These are phyloP conservation scores for Eutypella sp. DNA, from an alignment of 2,329 filamentous ascomycete genomes.

Conservation along the genomic window DNA sequence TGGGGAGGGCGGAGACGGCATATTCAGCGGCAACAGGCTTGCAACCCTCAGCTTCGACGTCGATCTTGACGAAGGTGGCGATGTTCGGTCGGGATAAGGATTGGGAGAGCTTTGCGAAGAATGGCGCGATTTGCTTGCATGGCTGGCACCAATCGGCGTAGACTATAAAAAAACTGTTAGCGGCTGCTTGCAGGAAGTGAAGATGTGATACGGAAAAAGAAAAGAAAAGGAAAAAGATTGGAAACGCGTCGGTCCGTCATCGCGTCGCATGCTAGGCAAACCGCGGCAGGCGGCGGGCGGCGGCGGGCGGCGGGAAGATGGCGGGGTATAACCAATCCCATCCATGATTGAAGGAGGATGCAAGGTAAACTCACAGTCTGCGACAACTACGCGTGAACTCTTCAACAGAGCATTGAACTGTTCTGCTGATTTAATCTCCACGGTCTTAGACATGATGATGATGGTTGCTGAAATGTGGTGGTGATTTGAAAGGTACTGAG, in stretches of 20 bases:
- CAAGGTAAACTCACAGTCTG: constrained; percentile 66
- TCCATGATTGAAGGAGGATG: neutral
- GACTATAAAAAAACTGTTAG: constrained; percentile 48
- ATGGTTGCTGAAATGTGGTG: too few relatives aligned
- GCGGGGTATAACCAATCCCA: constrained; percentile 19
- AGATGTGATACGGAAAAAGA: neutral
- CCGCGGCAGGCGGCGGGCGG: constrained; percentile 2
- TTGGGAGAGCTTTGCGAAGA: constrained; percentile 72
- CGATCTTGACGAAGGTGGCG: constrained; percentile 82
- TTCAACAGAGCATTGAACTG: constrained; percentile 66
- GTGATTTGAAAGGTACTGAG: too few relatives aligned
- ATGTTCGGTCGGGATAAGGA: constrained; percentile 65
- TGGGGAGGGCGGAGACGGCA: constrained; percentile 72
- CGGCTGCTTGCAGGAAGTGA: too few relatives aligned
- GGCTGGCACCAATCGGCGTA: constrained; percentile 83
- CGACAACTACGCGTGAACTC: constrained; percentile 73
- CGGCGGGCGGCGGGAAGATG: constrained; percentile 16
- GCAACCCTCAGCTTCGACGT: constrained; percentile 64
- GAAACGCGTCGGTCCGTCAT: too few relatives aligned
- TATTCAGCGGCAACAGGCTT: constrained; percentile 70
- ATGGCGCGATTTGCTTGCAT: constrained; percentile 76
- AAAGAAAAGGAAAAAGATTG: too few relatives aligned
- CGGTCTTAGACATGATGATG: constrained; percentile 40
- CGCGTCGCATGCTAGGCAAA: constrained; percentile 9
- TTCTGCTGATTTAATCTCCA: constrained; percentile 47